A percentile compares a stretch with the other conserved stretches of the same genome.
These are phyloP conservation scores for Fusarium incarnatum DNA, from an alignment of 2,329 filamentous ascomycete species.

Conservation along the genomic window DNA sequence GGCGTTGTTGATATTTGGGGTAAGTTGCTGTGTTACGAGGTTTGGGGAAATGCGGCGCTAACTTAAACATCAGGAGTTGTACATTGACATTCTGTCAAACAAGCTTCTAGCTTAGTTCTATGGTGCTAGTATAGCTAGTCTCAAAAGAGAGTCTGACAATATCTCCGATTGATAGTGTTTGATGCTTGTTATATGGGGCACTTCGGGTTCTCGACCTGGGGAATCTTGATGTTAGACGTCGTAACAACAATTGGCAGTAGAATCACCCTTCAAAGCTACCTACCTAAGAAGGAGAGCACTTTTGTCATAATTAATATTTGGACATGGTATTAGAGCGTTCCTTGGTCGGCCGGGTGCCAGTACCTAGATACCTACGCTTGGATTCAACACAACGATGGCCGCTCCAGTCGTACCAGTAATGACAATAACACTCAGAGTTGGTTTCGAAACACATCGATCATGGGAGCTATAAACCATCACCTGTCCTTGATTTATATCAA, in stretches of 20 bases:
- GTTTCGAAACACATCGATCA: background rate
- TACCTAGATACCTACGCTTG: background rate
- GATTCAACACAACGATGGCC: background rate
- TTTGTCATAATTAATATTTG: background rate
- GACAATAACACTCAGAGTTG: background rate
- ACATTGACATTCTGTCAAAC: background rate
- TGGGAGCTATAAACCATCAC: background rate
- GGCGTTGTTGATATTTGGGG: background rate
- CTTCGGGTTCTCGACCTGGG: background rate
- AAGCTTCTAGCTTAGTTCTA: background rate
- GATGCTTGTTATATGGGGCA: background rate
- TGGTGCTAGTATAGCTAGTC: background rate
- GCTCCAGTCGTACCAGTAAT: background rate
- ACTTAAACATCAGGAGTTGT: background rate
- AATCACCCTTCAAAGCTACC: background rate
- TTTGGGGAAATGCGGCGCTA: constrained; percentile 22
- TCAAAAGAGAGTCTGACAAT: background rate
- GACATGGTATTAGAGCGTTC: background rate
- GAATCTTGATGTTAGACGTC: background rate
- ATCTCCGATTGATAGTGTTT: background rate
- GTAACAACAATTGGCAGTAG: background rate
- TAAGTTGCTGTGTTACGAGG: background rate
- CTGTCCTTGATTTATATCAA: background rate
- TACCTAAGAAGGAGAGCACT: background rate
- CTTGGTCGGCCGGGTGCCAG: background rate